phyloP scores from a whole-genome alignment of 139 green algal species.

The Chlorella sp. region DNA sequence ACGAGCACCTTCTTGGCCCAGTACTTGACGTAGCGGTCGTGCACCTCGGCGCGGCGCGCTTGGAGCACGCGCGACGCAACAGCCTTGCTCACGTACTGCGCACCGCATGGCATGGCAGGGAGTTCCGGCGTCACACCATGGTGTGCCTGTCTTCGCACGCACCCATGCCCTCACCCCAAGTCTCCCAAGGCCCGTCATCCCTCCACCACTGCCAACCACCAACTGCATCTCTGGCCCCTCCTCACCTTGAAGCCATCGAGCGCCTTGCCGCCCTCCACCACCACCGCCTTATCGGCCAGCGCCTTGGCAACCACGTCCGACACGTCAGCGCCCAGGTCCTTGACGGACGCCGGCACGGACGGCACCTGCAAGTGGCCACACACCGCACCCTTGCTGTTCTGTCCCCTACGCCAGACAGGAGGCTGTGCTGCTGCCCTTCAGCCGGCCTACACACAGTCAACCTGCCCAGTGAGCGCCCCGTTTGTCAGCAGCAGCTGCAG shows the following conservation, averaged over 20 bases:
- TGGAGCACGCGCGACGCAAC: conserved; percentile 24
- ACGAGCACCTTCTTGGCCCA: conserved; percentile 55
- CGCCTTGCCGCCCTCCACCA: conserved; percentile 35
- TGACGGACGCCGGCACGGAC: too few species aligned
- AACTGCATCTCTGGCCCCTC: too few species aligned
- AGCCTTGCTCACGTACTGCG: conserved; percentile 34
- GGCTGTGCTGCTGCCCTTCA: too few species aligned
- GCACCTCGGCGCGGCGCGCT: conserved; percentile 27
- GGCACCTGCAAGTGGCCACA: not conserved
- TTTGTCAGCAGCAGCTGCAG: too few species aligned
- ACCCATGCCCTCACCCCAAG: not conserved
- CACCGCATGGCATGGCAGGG: too few species aligned
- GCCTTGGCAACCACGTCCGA: conserved; percentile 18
- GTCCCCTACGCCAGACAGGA: too few species aligned
- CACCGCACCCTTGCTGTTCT: too few species aligned
- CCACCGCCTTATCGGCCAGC: conserved; percentile 36
- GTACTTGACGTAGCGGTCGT: conserved; percentile 45
- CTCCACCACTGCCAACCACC: not conserved
- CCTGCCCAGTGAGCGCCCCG: too few species aligned
- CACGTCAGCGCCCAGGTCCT: not conserved
- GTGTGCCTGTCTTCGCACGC: not conserved
- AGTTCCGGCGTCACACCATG: too few species aligned
- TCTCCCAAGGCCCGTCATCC: not conserved
- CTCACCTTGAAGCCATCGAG: conserved; percentile 35
- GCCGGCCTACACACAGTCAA: too few species aligned